Conservation (phyloP, 2,329 filamentous ascomycete genomes). For the Pyrenochaeta sp. region DNA sequence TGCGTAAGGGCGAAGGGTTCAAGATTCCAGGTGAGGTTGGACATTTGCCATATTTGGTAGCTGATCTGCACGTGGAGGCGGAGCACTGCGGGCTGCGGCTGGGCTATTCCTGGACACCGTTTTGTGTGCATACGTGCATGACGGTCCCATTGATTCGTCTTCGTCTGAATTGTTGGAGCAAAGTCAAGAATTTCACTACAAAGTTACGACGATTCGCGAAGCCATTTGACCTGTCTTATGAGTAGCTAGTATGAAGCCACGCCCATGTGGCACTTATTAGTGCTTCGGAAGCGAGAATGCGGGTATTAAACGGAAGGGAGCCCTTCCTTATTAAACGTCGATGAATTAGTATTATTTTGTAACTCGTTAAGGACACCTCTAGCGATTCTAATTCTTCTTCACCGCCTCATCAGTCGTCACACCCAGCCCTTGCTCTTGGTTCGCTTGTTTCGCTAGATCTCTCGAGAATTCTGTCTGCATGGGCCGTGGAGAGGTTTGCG, state of each 20-base stretch:
- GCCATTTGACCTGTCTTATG: background rate
- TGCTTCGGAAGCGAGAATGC: background rate
- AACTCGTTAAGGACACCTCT: background rate
- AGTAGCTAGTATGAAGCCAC: background rate
- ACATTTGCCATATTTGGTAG: conserved; percentile 1
- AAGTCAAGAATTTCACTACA: background rate
- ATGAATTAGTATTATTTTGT: background rate
- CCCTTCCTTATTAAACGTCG: background rate
- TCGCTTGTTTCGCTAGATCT: conserved; percentile 17
- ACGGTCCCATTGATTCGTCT: background rate
- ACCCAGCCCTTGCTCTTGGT: conserved; percentile 17
- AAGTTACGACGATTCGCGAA: background rate
- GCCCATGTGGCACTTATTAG: background rate
- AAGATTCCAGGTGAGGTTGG: background rate
- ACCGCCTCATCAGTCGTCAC: conserved; percentile 12
- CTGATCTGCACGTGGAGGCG: conserved; percentile 3
- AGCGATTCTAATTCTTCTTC: background rate
- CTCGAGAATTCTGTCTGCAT: conserved; percentile 19
- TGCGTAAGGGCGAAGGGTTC: background rate
- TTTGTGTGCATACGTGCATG: background rate
- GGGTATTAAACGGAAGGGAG: background rate
- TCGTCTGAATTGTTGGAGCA: background rate
- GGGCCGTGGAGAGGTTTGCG: conserved; percentile 25
- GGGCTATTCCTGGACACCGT: conserved; percentile 1
- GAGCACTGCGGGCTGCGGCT: conserved; percentile 5